Conservation (phyloP, 768 basidiomycete genomes). For the Pulveroboletus sp. region DNA sequence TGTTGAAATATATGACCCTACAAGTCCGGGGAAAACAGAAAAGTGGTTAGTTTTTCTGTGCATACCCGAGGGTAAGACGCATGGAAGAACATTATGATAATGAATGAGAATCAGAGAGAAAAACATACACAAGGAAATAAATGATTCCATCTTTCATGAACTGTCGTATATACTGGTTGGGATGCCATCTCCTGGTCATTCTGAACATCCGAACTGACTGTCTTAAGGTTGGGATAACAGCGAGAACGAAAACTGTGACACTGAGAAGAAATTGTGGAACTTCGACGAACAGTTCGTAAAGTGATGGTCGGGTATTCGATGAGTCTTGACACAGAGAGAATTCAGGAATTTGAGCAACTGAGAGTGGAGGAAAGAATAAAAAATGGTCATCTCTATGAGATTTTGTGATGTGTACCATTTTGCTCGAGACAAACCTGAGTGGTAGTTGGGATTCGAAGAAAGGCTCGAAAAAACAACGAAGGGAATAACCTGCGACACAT, state of each 20-base stretch:
- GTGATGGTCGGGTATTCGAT: too few relatives aligned
- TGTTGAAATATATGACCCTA: neutral
- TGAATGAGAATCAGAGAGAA: too few relatives aligned
- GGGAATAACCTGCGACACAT: neutral
- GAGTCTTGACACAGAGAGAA: neutral
- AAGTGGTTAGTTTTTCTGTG: neutral
- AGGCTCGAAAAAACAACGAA: neutral
- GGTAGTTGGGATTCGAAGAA: neutral
- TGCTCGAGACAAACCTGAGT: neutral
- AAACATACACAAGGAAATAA: constrained; percentile 4
- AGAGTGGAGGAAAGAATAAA: neutral
- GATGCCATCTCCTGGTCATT: constrained; percentile 1
- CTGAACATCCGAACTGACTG: too few relatives aligned
- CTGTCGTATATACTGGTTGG: constrained; percentile 6
- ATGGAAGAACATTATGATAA: too few relatives aligned
- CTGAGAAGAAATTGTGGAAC: too few relatives aligned
- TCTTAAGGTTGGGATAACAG: too few relatives aligned
- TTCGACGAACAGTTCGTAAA: too few relatives aligned
- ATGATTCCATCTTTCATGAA: constrained; percentile 4
- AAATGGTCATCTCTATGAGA: neutral
- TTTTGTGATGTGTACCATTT: neutral
- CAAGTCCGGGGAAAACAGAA: accelerated
- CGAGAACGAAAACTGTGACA: too few relatives aligned
- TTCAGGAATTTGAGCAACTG: neutral
- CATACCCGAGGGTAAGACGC: too few relatives aligned